These are phyloP conservation scores for Passalora sequoiae DNA, from an alignment of 2,329 filamentous ascomycete species.

Conservation along the genomic window DNA sequence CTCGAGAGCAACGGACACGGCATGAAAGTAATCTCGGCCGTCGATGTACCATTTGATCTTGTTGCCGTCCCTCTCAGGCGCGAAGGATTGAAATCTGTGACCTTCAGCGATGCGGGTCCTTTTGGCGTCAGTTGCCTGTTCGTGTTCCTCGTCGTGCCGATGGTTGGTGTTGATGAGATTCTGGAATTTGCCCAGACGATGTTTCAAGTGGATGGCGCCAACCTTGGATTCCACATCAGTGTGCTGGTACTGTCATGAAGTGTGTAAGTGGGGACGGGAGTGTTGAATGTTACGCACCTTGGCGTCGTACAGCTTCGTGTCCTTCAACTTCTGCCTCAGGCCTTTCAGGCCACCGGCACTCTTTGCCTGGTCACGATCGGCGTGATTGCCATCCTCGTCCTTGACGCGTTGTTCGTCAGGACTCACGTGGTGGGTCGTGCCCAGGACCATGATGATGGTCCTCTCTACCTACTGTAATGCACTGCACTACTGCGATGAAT, in stretches of 20 bases:
- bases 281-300: conserved; percentile 20
- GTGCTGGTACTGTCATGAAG: too few species aligned
- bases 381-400: conserved; percentile 2
- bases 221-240: too few species aligned
- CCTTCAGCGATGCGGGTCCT: conserved; percentile 64
- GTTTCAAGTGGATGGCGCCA: conserved; percentile 54
- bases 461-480: background rate
- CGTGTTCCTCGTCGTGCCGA: conserved; percentile 89
- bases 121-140: conserved; percentile 76
- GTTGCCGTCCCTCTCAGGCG: conserved; percentile 79
- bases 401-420: conserved; percentile 15
- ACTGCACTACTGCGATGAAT: too few species aligned
- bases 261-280: too few species aligned
- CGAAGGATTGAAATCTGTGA: conserved; percentile 85
- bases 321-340: conserved; percentile 19
- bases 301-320: conserved; percentile 21
- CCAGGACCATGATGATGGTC: conserved; percentile 14
- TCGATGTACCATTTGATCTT: conserved; percentile 93
- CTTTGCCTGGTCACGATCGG: conserved; percentile 6
- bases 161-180: conserved; percentile 79
- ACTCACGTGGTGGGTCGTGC: conserved; percentile 19
- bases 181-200: conserved; percentile 59
- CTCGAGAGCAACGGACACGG: conserved; percentile 85
- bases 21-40: conserved; percentile 88
- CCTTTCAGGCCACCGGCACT: conserved; percentile 9